Percentiles rank a stretch among this genome's conserved stretches.
phyloP scores from a whole-genome alignment of 176 grass and related monocot species.

The Juncus inflexus region DNA sequence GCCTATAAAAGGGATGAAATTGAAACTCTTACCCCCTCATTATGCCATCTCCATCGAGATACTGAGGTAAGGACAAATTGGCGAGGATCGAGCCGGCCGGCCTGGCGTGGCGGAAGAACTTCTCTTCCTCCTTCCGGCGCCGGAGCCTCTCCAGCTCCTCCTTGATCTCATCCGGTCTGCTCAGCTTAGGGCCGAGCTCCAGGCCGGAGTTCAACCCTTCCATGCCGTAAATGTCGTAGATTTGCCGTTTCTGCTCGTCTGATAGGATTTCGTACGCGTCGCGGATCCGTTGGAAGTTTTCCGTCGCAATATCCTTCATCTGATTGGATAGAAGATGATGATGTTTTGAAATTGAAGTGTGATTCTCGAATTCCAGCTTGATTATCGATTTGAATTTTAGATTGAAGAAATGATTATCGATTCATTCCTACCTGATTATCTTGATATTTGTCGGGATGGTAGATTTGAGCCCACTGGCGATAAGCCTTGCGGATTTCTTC shows the following conservation, averaged over 20 bases:
- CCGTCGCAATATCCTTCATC: slow-evolving; percentile 97
- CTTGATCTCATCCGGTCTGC: slow-evolving; percentile 86
- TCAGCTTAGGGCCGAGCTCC: slow-evolving; percentile 89
- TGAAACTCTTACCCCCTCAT: slow-evolving; percentile 61
- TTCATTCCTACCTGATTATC: slow-evolving; percentile 37
- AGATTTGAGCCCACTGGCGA: slow-evolving; percentile 87
- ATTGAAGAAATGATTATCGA: not conserved
- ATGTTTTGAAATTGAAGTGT: slow-evolving; percentile 6
- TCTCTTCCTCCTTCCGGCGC: slow-evolving; percentile 74
- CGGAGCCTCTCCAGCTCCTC: slow-evolving; percentile 72
- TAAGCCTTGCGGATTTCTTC: slow-evolving; percentile 93
- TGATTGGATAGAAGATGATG: slow-evolving; percentile 30
- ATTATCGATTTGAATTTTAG: not conserved
- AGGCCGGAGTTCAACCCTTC: slow-evolving; percentile 88
- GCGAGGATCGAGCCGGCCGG: slow-evolving; percentile 48
- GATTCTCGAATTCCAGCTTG: not conserved
- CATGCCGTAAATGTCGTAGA: slow-evolving; percentile 99
- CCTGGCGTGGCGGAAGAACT: slow-evolving; percentile 46
- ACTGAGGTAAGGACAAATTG: slow-evolving; percentile 71
- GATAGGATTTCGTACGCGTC: slow-evolving; percentile 86
- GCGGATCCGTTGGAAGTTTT: slow-evolving; percentile 88
- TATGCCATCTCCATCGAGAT: slow-evolving; percentile 60
- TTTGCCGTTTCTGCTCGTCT: slow-evolving; percentile 83
- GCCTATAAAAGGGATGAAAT: not conserved
- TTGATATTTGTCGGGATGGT: slow-evolving; percentile 90